phyloP scores from a whole-genome alignment of 2,329 filamentous ascomycete species.

The Aureobasidium sp. region DNA sequence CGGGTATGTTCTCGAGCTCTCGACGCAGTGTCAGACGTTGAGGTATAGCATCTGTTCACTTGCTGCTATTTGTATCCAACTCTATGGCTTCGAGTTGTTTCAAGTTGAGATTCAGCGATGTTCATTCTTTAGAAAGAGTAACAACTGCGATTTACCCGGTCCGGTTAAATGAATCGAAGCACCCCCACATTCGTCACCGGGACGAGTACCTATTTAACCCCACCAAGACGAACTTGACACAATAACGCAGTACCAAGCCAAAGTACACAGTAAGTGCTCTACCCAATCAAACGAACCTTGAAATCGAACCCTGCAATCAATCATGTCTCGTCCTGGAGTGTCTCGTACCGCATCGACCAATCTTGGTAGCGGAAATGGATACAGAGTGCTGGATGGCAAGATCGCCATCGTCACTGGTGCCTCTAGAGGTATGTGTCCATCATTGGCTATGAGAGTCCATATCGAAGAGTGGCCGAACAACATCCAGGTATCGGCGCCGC shows the following conservation, averaged over 20 bases:
- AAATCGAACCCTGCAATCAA: background rate
- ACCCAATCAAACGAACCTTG: background rate
- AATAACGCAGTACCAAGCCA: background rate
- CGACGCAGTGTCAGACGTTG: constrained; percentile 21
- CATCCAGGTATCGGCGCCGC: constrained; percentile 58
- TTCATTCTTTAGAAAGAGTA: background rate
- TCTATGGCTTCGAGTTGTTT: background rate
- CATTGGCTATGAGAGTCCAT: background rate
- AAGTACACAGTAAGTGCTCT: background rate
- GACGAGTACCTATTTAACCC: background rate
- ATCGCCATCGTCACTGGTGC: constrained; percentile 72
- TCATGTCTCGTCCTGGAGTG: constrained; percentile 32
- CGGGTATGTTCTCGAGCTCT: constrained; percentile 5
- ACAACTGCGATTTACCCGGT: background rate
- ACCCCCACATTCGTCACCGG: background rate
- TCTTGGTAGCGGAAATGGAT: constrained; percentile 24
- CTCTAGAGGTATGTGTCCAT: constrained; percentile 54
- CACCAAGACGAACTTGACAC: background rate
- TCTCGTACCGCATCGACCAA: constrained; percentile 34
- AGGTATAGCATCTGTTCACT: background rate
- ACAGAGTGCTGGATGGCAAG: constrained; percentile 54
- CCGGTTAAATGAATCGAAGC: background rate
- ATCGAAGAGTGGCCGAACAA: background rate
- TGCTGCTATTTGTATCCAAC: background rate
- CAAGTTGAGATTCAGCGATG: background rate